Evolutionary conservation across 495 filamentous ascomycete genomes (phyloP).

Genomic region (Glutinoglossum americanum): DNA sequence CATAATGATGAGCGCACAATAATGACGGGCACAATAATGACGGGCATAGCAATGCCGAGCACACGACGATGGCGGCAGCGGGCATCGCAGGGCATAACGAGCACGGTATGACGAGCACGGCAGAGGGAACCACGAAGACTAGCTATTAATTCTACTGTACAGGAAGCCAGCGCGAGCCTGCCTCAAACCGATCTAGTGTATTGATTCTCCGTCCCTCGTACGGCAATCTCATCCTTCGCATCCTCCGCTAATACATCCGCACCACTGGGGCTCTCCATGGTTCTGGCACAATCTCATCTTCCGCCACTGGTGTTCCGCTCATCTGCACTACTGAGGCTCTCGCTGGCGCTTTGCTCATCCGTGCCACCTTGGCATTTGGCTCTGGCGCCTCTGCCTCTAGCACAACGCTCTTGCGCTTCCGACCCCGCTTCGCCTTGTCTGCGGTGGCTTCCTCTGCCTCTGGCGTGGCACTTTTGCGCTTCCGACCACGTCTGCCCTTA

Average conservation of each 20-base stretch:
- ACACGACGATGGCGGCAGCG: no score
- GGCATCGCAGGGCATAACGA: no score
- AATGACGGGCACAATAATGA: no score
- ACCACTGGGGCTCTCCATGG: conserved; percentile 12
- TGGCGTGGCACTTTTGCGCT: no score
- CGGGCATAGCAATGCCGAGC: no score
- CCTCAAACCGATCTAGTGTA: background rate
- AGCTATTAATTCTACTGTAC: conserved; percentile 1
- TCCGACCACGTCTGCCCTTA: no score
- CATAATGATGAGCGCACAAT: no score
- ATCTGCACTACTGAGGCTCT: conserved; percentile 5
- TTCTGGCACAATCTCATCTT: conserved; percentile 9
- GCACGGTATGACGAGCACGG: no score
- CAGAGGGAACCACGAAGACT: conserved; percentile 1
- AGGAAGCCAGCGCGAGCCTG: background rate
- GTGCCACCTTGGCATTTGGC: conserved; percentile 5
- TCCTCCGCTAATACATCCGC: conserved; percentile 11
- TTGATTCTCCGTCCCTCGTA: background rate
- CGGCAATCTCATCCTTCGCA: background rate
- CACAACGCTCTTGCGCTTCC: conserved; percentile 12
- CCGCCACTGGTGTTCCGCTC: conserved; percentile 7
- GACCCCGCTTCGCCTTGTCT: conserved; percentile 10
- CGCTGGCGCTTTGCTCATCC: conserved; percentile 7
- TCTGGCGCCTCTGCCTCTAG: conserved; percentile 8
- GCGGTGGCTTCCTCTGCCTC: background rate